These are phyloP conservation scores for Plasmodiophora brassicae DNA, from an alignment of 208 protist genomes.

Conservation along the genomic window DNA sequence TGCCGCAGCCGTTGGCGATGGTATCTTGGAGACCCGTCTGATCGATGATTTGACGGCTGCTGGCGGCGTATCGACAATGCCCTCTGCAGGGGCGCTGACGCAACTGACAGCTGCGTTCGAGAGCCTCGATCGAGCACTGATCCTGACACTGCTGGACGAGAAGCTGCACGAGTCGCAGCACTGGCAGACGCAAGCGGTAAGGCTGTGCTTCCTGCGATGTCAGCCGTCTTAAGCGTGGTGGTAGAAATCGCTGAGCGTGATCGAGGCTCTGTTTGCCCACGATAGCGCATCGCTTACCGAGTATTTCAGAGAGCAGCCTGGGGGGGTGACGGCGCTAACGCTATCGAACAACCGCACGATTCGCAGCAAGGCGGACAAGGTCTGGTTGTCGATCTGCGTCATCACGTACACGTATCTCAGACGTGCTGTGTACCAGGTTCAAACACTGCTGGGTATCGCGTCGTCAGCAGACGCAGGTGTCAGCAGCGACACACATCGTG, in stretches of 20 bases:
- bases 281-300: background rate
- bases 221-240: too few relatives aligned
- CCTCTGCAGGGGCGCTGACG: background rate
- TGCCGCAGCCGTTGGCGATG: background rate
- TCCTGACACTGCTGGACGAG: background rate
- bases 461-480: too few relatives aligned
- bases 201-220: too few relatives aligned
- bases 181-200: constrained; percentile 15
- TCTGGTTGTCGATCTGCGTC: too few relatives aligned
- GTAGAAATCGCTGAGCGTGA: background rate
- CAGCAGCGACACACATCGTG: too few relatives aligned
- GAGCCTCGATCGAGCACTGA: background rate
- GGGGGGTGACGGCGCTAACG: background rate
- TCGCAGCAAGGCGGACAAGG: background rate
- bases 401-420: too few relatives aligned
- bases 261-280: background rate
- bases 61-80: background rate
- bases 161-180: background rate
- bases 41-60: background rate
- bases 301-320: background rate
- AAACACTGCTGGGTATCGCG: too few relatives aligned
- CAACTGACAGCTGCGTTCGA: background rate
- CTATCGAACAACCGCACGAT: background rate
- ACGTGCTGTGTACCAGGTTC: too few relatives aligned
- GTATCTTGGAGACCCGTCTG: background rate